Evolutionary conservation across 2,329 filamentous ascomycete genomes (phyloP).

Genomic region (Colletotrichum shisoi): DNA sequence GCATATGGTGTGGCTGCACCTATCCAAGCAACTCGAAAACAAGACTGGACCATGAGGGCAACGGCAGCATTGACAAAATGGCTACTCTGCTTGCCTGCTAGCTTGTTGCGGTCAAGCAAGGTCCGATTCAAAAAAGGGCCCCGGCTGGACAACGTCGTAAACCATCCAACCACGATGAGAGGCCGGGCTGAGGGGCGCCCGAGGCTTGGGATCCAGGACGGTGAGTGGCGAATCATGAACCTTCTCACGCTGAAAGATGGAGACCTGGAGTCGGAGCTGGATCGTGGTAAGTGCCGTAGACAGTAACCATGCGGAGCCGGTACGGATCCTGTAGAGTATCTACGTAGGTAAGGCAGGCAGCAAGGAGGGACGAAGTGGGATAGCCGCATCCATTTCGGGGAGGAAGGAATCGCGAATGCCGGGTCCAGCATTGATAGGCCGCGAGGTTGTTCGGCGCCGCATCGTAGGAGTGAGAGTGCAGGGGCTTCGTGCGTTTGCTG

Average conservation of each 20-base stretch:
- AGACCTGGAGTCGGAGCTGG: constrained; percentile 21
- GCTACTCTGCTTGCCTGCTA: constrained; percentile 26
- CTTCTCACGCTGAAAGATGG: constrained; percentile 13
- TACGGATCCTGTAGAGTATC: not conserved
- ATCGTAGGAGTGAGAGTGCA: not conserved
- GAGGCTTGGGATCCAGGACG: constrained; percentile 22
- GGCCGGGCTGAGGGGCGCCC: constrained; percentile 15
- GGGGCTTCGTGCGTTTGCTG: constrained; percentile 26
- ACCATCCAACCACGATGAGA: constrained; percentile 52
- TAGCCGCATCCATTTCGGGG: not conserved
- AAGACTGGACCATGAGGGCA: constrained; percentile 26
- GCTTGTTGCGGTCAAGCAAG: constrained; percentile 26
- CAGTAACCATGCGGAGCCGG: constrained; percentile 12
- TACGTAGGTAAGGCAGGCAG: too few relatives aligned
- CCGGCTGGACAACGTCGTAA: constrained; percentile 47
- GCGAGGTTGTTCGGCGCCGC: constrained; percentile 15
- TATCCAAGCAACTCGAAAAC: constrained; percentile 27
- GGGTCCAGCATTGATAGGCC: constrained; percentile 24
- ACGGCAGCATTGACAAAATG: constrained; percentile 12
- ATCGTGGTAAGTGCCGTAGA: constrained; percentile 17
- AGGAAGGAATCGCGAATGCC: constrained; percentile 4
- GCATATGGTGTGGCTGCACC: constrained; percentile 33
- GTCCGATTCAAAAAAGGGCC: constrained; percentile 23
- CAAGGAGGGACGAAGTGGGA: not conserved
- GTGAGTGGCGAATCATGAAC: constrained; percentile 43